Evolutionary conservation across 352 stramenopile species (phyloP).

Genomic region (Pythium rhizo-oryzae): DNA sequence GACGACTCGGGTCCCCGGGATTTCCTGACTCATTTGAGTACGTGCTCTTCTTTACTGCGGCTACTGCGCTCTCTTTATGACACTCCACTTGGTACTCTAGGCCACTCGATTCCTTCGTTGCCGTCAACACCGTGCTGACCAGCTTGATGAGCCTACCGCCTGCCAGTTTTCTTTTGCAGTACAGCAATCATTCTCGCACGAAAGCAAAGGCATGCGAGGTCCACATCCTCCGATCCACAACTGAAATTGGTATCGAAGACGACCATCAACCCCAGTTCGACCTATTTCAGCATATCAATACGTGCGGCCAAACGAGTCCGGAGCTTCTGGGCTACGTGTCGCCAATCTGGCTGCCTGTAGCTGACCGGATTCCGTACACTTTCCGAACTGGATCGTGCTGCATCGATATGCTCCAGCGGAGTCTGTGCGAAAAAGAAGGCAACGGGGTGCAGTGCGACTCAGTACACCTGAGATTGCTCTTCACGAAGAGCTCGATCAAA

Average conservation of each 20-base stretch:
- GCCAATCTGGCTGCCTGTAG: constrained; percentile 48
- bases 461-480: constrained; percentile 38
- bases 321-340: constrained; percentile 30
- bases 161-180: constrained; percentile 21
- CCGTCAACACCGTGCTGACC: constrained; percentile 20
- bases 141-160: constrained; percentile 26
- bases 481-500: constrained; percentile 19
- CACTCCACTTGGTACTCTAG: constrained; percentile 1
- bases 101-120: constrained; percentile 24
- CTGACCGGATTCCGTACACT: constrained; percentile 56
- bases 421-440: constrained; percentile 40
- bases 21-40: constrained; percentile 61
- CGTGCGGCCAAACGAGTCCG: constrained; percentile 2
- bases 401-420: constrained; percentile 46
- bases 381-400: constrained; percentile 63
- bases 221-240: constrained; percentile 21
- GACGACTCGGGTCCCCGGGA: constrained; percentile 36
- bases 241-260: constrained; percentile 20
- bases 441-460: constrained; percentile 40
- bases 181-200: neutral
- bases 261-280: constrained; percentile 42
- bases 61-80: too few relatives aligned
- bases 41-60: constrained; percentile 1
- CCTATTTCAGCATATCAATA: constrained; percentile 42
- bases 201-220: constrained; percentile 13